phyloP scores from a whole-genome alignment of 345 rosid species.

The Salix suchowensis region DNA sequence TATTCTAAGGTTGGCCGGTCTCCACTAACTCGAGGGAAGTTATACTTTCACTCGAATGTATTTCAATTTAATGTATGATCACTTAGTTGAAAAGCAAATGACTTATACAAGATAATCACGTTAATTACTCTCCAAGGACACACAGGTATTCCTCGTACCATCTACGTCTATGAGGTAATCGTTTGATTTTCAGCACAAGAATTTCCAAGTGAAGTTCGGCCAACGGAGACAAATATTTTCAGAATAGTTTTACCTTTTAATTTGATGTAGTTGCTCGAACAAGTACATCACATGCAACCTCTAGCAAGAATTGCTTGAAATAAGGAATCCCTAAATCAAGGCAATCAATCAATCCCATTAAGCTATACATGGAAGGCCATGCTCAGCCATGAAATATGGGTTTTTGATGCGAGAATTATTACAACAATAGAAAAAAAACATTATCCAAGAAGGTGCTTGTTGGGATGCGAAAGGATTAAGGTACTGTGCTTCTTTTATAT shows the following conservation, averaged over 20 bases:
- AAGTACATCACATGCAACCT: background rate
- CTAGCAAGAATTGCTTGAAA: background rate
- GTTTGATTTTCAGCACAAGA: too few relatives aligned
- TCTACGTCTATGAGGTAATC: too few relatives aligned
- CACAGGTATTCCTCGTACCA: too few relatives aligned
- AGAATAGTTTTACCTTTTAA: background rate
- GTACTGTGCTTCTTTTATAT: too few relatives aligned
- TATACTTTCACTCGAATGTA: background rate
- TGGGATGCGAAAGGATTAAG: background rate
- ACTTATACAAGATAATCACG: too few relatives aligned
- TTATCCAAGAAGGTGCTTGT: background rate
- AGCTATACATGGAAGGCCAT: background rate
- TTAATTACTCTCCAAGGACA: too few relatives aligned
- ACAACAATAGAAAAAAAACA: background rate
- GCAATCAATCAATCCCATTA: background rate
- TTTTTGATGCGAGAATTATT: background rate
- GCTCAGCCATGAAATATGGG: background rate
- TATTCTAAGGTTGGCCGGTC: background rate
- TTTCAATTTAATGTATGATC: background rate
- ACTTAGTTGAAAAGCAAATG: too few relatives aligned
- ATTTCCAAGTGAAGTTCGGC: too few relatives aligned
- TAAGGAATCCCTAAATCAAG: background rate
- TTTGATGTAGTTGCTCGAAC: background rate
- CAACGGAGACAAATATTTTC: background rate
- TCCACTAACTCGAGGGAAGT: background rate